Evolutionary conservation across 2,329 filamentous ascomycete species (phyloP), one percentile per base, ranked within the genome.

Genomic region (Fusarium staphyleae): DNA sequence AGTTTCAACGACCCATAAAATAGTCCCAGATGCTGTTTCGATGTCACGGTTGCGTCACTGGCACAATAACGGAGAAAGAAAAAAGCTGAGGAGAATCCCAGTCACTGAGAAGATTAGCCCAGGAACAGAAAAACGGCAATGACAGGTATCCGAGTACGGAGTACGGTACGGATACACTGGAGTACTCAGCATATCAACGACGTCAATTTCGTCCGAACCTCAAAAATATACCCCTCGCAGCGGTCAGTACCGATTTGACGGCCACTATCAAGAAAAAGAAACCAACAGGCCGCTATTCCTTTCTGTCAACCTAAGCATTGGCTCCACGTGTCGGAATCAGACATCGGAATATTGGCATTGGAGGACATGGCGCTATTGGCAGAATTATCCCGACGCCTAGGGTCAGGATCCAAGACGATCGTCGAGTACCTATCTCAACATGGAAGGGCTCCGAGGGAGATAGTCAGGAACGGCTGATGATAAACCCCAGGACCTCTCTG

Each of bases 391-490:
- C 62, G 62, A 54, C 10, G 11, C 26, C 62, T 48, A 50, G 60
- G 62, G 49, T 53, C 42, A 53, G 41, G 50, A 48, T 8, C 22
- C 22, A 24, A 52, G 32, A 26, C 24, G 63, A 67, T 67, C 65
- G 53, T 59, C 65, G 12, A 48, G 13, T 41, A 13, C 10, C 39
- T 63, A 44, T 66, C 60, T 67, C 51, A 65, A 66, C 41, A 57
- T 32, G 58, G 60, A 37, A 66, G 42, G 43, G 46, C 48, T 32
- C 46, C 48, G 42, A 47, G 18, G 29, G 32, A 18, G 52, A 67
- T 67, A 67, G 62, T 62, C 65, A 67, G 65, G 65, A 67, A 67
- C 65, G 52, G 53, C 52, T 47, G 24, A 40, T 43, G 54, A 24
- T 52, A 54, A 58, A 55, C 48, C 42, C 35, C 47, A 55, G 14